Conservation (phyloP, 768 basidiomycete genomes). For the Naganishia onofrii region DNA sequence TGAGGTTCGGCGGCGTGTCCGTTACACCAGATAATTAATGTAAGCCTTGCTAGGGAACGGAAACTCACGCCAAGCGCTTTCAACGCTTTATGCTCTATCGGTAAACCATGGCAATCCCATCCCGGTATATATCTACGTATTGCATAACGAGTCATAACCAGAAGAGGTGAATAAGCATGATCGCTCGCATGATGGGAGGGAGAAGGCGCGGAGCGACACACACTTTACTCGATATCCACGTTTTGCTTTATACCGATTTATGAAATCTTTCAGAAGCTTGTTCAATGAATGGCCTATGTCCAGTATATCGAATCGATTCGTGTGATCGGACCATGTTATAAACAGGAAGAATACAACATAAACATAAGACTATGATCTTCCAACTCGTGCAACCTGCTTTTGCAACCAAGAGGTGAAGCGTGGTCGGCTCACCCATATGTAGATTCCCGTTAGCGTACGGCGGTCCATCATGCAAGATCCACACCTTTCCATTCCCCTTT, state of each 20-base stretch:
- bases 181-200: too few species aligned
- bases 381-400: too few species aligned
- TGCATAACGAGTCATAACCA: too few species aligned
- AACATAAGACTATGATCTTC: not conserved
- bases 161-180: conserved; percentile 1
- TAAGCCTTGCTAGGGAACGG: too few species aligned
- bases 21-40: too few species aligned
- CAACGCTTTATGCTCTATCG: conserved; percentile 92
- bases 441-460: conserved; percentile 96
- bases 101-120: conserved; percentile 97
- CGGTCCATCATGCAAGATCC: conserved; percentile 90
- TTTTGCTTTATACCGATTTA: conserved; percentile 80
- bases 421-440: conserved; percentile 71
- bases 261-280: conserved; percentile 93
- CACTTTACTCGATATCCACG: conserved; percentile 77
- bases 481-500: conserved; percentile 60
- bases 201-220: conserved; percentile 45
- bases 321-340: not conserved
- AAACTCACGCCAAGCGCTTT: conserved; percentile 64
- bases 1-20: too few species aligned
- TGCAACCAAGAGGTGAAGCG: too few species aligned
- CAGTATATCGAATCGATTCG: not conserved
- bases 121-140: conserved; percentile 80
- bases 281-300: conserved; percentile 87
- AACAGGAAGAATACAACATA: not conserved